These are phyloP conservation scores for Haematococcus sp. DNA, from an alignment of 139 green algal species.

Conservation along the genomic window DNA sequence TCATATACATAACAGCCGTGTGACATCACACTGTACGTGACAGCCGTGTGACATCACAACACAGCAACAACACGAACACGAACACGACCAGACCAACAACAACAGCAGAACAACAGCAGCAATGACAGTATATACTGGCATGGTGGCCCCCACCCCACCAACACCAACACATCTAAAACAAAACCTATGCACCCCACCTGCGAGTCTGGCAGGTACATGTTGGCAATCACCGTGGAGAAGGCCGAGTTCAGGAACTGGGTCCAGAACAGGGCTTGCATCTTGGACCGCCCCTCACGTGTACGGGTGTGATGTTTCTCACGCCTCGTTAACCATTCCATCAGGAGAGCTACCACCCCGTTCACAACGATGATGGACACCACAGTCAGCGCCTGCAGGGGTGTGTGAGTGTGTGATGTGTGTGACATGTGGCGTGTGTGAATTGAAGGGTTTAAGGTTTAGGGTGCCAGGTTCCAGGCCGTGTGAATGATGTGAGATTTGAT, in stretches of 20 bases:
- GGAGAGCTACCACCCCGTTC: constrained; percentile 30
- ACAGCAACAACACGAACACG: no score
- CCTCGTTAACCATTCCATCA: constrained; percentile 30
- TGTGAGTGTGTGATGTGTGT: no score
- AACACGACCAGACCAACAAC: no score
- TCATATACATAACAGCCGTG: no score
- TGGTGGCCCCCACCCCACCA: no score
- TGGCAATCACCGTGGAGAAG: constrained; percentile 54
- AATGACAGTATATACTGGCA: neutral
- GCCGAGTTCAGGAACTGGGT: constrained; percentile 48
- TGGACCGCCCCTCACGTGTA: constrained; percentile 33
- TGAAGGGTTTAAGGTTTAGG: neutral
- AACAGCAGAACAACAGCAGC: no score
- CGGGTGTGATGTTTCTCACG: constrained; percentile 59
- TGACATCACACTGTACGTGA: no score
- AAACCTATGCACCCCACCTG: constrained; percentile 6
- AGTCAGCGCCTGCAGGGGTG: constrained; percentile 15
- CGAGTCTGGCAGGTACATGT: constrained; percentile 42
- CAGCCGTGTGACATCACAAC: no score
- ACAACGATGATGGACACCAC: constrained; percentile 42
- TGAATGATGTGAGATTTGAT: neutral
- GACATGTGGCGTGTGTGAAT: no score
- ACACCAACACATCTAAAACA: no score
- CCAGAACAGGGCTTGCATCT: constrained; percentile 17
- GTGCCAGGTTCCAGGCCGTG: neutral